These are phyloP conservation scores for Avena eriantha DNA, from an alignment of 176 grass and related monocot genomes.

Conservation along the genomic window DNA sequence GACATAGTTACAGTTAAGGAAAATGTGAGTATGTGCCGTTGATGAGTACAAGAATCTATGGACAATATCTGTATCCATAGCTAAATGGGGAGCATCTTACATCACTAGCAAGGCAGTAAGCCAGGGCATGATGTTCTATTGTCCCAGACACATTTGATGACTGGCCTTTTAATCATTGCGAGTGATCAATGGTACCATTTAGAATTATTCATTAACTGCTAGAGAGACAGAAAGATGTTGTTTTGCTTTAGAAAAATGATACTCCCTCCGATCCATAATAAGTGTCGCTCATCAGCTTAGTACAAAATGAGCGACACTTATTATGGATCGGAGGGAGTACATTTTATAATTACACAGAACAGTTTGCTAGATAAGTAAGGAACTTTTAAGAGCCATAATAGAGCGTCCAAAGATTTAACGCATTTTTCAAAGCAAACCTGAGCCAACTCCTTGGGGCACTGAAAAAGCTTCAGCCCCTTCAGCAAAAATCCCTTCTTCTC, in stretches of 20 bases:
- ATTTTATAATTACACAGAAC: background rate
- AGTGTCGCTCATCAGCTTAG: too few relatives aligned
- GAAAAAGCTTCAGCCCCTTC: conserved; percentile 92
- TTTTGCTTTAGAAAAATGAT: conserved; percentile 4
- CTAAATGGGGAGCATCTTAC: background rate
- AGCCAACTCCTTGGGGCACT: conserved; percentile 91
- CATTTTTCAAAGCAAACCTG: conserved; percentile 65
- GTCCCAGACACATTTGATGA: background rate
- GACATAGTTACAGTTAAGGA: background rate
- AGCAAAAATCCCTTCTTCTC: conserved; percentile 98
- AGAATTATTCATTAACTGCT: conserved; percentile 1
- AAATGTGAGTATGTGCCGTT: background rate
- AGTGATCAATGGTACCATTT: background rate
- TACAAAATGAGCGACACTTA: too few relatives aligned
- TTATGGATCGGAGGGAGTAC: too few relatives aligned
- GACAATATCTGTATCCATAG: background rate
- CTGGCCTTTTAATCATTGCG: background rate
- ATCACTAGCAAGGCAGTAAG: conserved; percentile 16
- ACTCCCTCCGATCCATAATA: too few relatives aligned
- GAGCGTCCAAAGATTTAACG: background rate
- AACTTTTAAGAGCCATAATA: background rate
- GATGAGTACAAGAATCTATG: conserved; percentile 4
- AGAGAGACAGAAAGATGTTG: background rate
- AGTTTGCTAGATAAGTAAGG: background rate
- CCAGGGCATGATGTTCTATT: conserved; percentile 18